Evolutionary conservation across 176 grass and related monocot species (phyloP).

Genomic region (Tillandsia leiboldiana): DNA sequence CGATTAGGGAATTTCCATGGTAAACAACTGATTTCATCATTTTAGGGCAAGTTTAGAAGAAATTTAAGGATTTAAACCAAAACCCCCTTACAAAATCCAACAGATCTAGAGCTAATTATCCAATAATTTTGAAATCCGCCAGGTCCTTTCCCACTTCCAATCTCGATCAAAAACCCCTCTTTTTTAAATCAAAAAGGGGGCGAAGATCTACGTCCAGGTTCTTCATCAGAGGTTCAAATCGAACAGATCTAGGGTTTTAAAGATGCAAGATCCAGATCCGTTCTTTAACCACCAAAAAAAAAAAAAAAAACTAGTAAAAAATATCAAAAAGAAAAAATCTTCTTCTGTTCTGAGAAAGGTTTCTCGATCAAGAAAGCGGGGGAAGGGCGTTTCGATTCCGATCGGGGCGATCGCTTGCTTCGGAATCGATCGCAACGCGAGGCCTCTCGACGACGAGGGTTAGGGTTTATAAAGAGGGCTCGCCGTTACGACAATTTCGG

Average conservation of each 20-base stretch:
- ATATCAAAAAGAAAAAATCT: neutral
- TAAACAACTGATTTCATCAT: slow-evolving; percentile 73
- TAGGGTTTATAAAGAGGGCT: neutral
- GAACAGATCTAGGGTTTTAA: neutral
- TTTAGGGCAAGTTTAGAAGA: neutral
- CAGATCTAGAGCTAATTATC: slow-evolving; percentile 16
- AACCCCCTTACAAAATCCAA: neutral
- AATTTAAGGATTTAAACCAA: slow-evolving; percentile 15
- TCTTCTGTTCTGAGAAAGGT: neutral
- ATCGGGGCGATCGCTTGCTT: neutral
- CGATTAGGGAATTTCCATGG: slow-evolving; percentile 44
- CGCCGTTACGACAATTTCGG: neutral
- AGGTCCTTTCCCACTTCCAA: neutral
- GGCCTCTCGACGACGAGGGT: neutral
- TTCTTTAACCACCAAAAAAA: neutral
- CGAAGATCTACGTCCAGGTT: neutral
- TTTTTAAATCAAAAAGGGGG: neutral
- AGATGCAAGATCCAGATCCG: neutral
- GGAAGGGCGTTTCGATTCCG: neutral
- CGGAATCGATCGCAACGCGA: neutral
- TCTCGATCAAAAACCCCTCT: neutral
- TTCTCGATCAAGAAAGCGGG: neutral
- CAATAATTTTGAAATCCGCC: slow-evolving; percentile 6
- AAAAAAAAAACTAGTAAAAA: neutral
- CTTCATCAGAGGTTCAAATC: neutral